Percentiles rank a stretch among this genome's conserved stretches.
Conservation (phyloP, 176 grass and related monocot genomes). For the Themeda triandra region DNA sequence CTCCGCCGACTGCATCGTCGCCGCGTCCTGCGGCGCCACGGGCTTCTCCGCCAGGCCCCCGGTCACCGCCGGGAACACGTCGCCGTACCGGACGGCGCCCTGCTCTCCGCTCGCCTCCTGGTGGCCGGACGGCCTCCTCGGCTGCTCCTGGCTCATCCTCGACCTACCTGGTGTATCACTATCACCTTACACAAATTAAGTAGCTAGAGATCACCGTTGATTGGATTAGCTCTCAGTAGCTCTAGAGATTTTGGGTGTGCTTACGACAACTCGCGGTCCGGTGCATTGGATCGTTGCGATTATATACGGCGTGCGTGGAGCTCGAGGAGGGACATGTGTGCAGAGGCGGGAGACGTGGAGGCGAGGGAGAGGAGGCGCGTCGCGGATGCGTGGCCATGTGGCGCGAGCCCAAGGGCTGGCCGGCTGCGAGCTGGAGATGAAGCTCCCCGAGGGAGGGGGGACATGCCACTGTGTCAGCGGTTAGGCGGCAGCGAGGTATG, state of each 20-base stretch:
- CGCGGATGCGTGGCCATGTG: neutral
- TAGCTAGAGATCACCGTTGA: neutral
- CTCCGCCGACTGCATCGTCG: constrained; percentile 71
- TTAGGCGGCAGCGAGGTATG: neutral
- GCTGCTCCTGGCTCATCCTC: constrained; percentile 73
- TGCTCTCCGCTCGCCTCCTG: neutral
- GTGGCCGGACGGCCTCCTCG: constrained; percentile 28
- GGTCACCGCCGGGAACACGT: constrained; percentile 54
- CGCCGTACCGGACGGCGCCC: constrained; percentile 46
- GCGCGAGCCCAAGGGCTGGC: neutral
- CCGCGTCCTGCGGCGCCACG: constrained; percentile 62
- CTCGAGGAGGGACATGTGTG: neutral
- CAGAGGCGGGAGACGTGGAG: constrained; percentile 23
- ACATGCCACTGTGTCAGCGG: neutral
- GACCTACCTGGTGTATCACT: neutral
- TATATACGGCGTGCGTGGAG: neutral
- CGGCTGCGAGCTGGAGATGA: neutral
- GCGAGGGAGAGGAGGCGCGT: neutral
- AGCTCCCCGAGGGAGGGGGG: neutral
- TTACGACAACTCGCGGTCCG: neutral
- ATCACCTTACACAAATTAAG: neutral
- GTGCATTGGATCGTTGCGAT: neutral
- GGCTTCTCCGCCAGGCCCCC: constrained; percentile 41
- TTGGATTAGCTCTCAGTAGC: neutral
- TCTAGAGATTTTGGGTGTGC: too few relatives aligned